phyloP scores from a whole-genome alignment of 2,329 filamentous ascomycete species.

The Scedosporium minutisporum region DNA sequence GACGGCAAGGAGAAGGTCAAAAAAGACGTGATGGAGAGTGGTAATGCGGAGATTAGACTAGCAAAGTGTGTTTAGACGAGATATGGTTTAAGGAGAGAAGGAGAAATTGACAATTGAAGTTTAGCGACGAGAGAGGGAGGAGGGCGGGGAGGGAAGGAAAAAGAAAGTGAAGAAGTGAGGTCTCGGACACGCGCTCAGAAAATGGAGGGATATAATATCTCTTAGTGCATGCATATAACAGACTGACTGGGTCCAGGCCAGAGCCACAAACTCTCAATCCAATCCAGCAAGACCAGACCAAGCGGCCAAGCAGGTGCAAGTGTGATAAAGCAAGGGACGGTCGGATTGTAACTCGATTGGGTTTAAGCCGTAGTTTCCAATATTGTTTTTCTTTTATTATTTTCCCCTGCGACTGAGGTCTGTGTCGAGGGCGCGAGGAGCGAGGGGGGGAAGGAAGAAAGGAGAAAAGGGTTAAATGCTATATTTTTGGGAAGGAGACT shows the following conservation, averaged over 20 bases:
- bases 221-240: not conserved
- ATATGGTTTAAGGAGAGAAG: not conserved
- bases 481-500: too few species aligned
- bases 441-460: not conserved
- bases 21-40: not conserved
- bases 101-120: not conserved
- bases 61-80: not conserved
- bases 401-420: not conserved
- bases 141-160: not conserved
- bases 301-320: not conserved
- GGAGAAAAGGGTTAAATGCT: not conserved
- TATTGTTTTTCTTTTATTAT: not conserved
- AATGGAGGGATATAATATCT: conserved; percentile 4
- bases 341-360: too few species aligned
- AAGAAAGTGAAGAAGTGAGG: conserved; percentile 1
- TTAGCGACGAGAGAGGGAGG: not conserved
- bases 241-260: not conserved
- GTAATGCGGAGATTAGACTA: not conserved
- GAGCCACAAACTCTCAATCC: not conserved
- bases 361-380: not conserved
- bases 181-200: conserved; percentile 3
- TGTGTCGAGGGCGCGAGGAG: not conserved
- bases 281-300: not conserved
- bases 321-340: not conserved
- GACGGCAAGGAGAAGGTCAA: not conserved